phyloP scores from a whole-genome alignment of 2,329 filamentous ascomycete species.

The Claviceps spartinae region DNA sequence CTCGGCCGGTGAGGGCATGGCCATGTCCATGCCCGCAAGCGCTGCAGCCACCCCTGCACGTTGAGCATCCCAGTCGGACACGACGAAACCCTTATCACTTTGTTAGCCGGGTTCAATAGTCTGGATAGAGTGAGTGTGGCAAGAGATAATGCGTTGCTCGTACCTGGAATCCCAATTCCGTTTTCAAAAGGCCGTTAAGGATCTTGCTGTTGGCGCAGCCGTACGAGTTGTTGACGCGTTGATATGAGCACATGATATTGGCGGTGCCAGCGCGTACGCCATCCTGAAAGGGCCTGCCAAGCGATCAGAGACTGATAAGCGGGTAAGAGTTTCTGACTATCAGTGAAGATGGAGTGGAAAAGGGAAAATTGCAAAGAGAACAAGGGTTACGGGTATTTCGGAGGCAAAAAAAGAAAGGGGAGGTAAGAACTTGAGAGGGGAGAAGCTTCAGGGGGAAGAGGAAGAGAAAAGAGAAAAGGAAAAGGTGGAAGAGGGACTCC shows the following conservation, averaged over 20 bases:
- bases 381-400: too few relatives aligned
- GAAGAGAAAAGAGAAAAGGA: neutral
- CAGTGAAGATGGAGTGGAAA: neutral
- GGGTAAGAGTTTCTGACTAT: neutral
- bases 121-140: neutral
- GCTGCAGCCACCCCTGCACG: slow-evolving; percentile 48
- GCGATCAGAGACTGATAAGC: neutral
- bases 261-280: slow-evolving; percentile 47
- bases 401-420: too few relatives aligned
- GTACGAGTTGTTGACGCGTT: slow-evolving; percentile 59
- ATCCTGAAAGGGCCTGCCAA: slow-evolving; percentile 51
- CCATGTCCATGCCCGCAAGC: slow-evolving; percentile 56
- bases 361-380: too few relatives aligned
- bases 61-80: slow-evolving; percentile 55
- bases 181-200: slow-evolving; percentile 53
- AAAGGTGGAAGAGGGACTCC: too few relatives aligned
- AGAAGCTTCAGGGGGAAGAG: neutral
- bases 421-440: too few relatives aligned
- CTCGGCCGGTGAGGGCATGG: slow-evolving; percentile 40
- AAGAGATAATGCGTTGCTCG: neutral
- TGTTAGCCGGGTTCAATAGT: slow-evolving; percentile 9
- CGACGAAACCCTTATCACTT: slow-evolving; percentile 42
- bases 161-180: slow-evolving; percentile 40
- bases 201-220: slow-evolving; percentile 56
- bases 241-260: slow-evolving; percentile 50